Evolutionary conservation across 495 filamentous ascomycete species (phyloP).

Genomic region (Durotheca rogersii): DNA sequence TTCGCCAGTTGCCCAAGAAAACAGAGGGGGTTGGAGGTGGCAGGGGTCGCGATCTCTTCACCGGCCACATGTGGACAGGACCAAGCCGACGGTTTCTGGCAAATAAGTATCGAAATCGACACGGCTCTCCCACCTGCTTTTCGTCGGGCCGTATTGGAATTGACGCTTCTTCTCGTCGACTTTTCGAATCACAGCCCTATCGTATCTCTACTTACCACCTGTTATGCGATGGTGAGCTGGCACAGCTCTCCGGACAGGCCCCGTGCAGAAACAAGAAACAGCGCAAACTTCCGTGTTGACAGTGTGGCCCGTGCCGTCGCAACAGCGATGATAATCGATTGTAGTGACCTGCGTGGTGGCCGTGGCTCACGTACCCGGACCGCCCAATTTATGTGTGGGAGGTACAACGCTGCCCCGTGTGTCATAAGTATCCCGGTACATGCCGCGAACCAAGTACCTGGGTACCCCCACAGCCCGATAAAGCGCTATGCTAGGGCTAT

Average conservation of each 20-base stretch:
- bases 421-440: too few relatives aligned
- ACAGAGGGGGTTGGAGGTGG: slow-evolving; percentile 35
- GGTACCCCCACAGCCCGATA: slow-evolving; percentile 4
- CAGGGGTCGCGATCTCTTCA: slow-evolving; percentile 27
- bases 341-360: too few relatives aligned
- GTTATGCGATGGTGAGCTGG: slow-evolving; percentile 33
- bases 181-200: slow-evolving; percentile 15
- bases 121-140: too few relatives aligned
- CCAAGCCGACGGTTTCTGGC: too few relatives aligned
- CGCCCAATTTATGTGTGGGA: not conserved
- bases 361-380: slow-evolving; percentile 19
- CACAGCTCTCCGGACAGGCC: slow-evolving; percentile 13
- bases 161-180: not conserved
- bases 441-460: too few relatives aligned
- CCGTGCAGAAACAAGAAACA: not conserved
- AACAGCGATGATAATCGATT: too few relatives aligned
- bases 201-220: too few relatives aligned
- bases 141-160: too few relatives aligned
- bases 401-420: too few relatives aligned
- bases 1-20: slow-evolving; percentile 18
- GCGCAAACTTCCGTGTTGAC: slow-evolving; percentile 8
- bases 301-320: slow-evolving; percentile 17
- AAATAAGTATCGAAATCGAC: too few relatives aligned
- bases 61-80: slow-evolving; percentile 8
- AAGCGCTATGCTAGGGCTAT: slow-evolving; percentile 6